Evolutionary conservation across 345 rosid genomes (phyloP).

Genomic region (Adansonia digitata): DNA sequence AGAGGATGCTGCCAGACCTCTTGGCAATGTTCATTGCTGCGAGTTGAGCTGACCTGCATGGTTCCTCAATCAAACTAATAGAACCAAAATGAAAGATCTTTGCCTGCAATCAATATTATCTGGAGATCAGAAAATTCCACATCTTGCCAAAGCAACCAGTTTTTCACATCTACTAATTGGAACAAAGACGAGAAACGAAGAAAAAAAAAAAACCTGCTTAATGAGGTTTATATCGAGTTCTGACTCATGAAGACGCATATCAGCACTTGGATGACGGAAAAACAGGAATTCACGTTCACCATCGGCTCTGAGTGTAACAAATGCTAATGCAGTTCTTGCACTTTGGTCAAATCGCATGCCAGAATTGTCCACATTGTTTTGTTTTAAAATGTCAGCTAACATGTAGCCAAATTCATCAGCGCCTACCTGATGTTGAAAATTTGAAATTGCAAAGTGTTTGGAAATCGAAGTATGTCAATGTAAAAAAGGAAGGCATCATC

Average conservation of each 20-base stretch:
- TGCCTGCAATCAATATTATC: slow-evolving; percentile 47
- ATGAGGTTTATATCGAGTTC: slow-evolving; percentile 71
- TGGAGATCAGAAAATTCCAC: slow-evolving; percentile 7
- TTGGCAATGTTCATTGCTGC: slow-evolving; percentile 86
- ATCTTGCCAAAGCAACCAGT: background rate
- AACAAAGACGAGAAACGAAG: background rate
- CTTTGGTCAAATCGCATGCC: slow-evolving; percentile 70
- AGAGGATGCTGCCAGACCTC: slow-evolving; percentile 68
- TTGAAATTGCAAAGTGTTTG: background rate
- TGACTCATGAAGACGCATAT: slow-evolving; percentile 86
- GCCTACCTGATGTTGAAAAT: slow-evolving; percentile 59
- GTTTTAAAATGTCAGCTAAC: slow-evolving; percentile 70
- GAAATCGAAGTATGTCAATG: background rate
- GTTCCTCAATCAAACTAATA: slow-evolving; percentile 90
- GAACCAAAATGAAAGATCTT: slow-evolving; percentile 93
- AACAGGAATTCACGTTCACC: slow-evolving; percentile 98
- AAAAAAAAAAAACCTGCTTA: slow-evolving; percentile 44
- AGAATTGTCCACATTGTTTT: slow-evolving; percentile 74
- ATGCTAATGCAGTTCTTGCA: slow-evolving; percentile 91
- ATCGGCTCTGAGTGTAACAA: slow-evolving; percentile 82
- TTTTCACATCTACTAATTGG: background rate
- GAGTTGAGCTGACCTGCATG: slow-evolving; percentile 88
- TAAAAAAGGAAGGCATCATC: background rate
- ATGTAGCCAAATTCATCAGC: slow-evolving; percentile 94
- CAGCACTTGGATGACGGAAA: slow-evolving; percentile 98